Percentiles rank a stretch among this genome's conserved stretches.
phyloP scores from a whole-genome alignment of 768 basidiomycete species.

The Hygrocybe coccinea region DNA sequence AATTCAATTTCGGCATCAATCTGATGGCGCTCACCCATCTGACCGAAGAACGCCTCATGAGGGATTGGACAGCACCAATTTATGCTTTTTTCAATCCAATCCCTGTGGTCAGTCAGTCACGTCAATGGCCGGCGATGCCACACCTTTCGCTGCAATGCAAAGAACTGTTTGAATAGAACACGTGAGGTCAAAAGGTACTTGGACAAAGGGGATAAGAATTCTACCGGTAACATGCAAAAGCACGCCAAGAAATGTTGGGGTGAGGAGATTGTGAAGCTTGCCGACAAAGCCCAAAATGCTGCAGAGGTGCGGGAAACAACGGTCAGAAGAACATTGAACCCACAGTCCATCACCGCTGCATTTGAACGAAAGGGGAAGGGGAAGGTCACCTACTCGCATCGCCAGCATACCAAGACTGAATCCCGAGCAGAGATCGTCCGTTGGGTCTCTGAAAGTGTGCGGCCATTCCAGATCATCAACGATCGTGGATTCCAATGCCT shows the following conservation, averaged over 20 bases:
- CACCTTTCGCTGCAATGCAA: slow-evolving; percentile 24
- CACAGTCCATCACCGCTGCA: slow-evolving; percentile 22
- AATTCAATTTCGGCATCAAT: no score
- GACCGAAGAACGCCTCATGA: background rate
- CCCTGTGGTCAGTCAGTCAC: slow-evolving; percentile 20
- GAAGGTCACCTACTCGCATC: slow-evolving; percentile 27
- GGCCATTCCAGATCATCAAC: background rate
- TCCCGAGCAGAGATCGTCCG: slow-evolving; percentile 6
- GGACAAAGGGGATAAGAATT: slow-evolving; percentile 15
- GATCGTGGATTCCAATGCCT: slow-evolving; percentile 15
- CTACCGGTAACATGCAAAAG: slow-evolving; percentile 26
- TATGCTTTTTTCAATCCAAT: slow-evolving; percentile 33
- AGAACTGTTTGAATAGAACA: slow-evolving; percentile 15
- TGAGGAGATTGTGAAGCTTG: slow-evolving; percentile 14
- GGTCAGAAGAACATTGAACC: slow-evolving; percentile 4
- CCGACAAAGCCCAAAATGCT: slow-evolving; percentile 2
- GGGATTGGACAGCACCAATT: slow-evolving; percentile 29
- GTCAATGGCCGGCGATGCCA: slow-evolving; percentile 20
- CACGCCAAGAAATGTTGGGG: slow-evolving; percentile 36
- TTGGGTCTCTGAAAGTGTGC: slow-evolving; percentile 6
- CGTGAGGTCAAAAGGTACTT: slow-evolving; percentile 17
- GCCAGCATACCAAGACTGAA: slow-evolving; percentile 23
- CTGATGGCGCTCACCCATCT: no score
- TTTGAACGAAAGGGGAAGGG: slow-evolving; percentile 31
- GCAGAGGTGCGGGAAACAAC: slow-evolving; percentile 5